These are phyloP conservation scores for Arachnomyces sp. DNA, from an alignment of 2,329 filamentous ascomycete genomes.

Conservation along the genomic window DNA sequence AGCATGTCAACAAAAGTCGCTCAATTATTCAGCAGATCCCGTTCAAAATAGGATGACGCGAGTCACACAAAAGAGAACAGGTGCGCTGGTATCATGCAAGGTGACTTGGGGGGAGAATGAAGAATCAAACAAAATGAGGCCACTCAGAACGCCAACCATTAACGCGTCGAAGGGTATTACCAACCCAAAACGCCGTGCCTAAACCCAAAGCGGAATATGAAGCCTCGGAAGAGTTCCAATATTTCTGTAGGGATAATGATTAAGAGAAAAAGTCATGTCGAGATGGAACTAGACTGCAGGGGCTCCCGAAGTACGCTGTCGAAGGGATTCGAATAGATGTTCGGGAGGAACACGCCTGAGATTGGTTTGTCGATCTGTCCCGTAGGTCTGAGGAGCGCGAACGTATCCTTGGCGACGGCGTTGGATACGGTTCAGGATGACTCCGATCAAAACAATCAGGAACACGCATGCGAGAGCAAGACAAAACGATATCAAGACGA, in stretches of 20 bases:
- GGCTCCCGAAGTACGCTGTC: slow-evolving; percentile 26
- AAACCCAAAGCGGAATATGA: slow-evolving; percentile 9
- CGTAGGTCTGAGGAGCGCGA: slow-evolving; percentile 35
- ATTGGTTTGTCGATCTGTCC: slow-evolving; percentile 39
- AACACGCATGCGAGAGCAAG: slow-evolving; percentile 42
- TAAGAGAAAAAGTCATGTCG: slow-evolving; percentile 4
- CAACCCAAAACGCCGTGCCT: not conserved
- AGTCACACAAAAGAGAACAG: too few relatives aligned
- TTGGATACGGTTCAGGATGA: slow-evolving; percentile 42
- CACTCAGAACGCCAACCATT: too few relatives aligned
- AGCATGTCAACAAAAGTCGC: too few relatives aligned
- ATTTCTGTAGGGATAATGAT: slow-evolving; percentile 5
- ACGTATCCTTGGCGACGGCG: slow-evolving; percentile 41
- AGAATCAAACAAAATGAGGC: too few relatives aligned
- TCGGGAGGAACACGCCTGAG: slow-evolving; percentile 41
- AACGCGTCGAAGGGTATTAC: too few relatives aligned
- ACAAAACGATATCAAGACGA: slow-evolving; percentile 41
- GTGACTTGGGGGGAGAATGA: too few relatives aligned
- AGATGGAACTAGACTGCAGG: slow-evolving; percentile 24
- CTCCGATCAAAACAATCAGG: slow-evolving; percentile 39
- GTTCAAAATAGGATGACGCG: too few relatives aligned
- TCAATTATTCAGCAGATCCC: too few relatives aligned
- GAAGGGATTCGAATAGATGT: slow-evolving; percentile 37
- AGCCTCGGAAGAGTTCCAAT: slow-evolving; percentile 8
- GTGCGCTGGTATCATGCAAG: too few relatives aligned